phyloP scores from a whole-genome alignment of 257 asterid species.

The Leonotis leonurus region DNA sequence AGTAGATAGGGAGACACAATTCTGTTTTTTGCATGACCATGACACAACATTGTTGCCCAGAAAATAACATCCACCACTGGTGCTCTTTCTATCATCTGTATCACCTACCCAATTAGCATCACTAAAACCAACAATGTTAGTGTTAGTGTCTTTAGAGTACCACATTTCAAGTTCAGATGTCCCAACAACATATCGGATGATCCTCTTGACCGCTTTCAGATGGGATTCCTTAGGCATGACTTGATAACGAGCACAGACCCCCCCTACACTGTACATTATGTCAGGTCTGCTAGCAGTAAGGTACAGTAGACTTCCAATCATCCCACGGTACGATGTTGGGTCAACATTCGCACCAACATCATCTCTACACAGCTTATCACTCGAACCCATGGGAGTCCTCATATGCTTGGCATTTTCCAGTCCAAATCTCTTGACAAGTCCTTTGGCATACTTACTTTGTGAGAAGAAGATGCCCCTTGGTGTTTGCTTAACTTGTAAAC shows the following conservation, averaged over 20 bases:
- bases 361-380: background rate
- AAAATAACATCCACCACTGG: background rate
- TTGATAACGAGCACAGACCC: background rate
- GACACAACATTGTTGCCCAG: background rate
- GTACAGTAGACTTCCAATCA: background rate
- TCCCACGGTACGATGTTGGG: background rate
- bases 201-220: background rate
- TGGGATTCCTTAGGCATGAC: background rate
- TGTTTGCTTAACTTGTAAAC: background rate
- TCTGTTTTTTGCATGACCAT: background rate
- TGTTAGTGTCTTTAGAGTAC: background rate
- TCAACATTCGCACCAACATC: background rate
- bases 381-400: background rate
- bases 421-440: background rate
- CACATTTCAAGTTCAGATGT: background rate
- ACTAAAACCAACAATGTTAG: background rate
- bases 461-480: background rate
- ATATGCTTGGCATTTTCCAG: background rate
- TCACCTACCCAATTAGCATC: background rate
- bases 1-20: background rate
- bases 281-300: background rate
- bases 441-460: background rate
- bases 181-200: background rate
- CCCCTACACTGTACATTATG: background rate
- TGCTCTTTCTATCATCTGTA: background rate